These are phyloP conservation scores for Porodaedalea pini DNA, from an alignment of 1,284 basidiomycete genomes.

Conservation along the genomic window DNA sequence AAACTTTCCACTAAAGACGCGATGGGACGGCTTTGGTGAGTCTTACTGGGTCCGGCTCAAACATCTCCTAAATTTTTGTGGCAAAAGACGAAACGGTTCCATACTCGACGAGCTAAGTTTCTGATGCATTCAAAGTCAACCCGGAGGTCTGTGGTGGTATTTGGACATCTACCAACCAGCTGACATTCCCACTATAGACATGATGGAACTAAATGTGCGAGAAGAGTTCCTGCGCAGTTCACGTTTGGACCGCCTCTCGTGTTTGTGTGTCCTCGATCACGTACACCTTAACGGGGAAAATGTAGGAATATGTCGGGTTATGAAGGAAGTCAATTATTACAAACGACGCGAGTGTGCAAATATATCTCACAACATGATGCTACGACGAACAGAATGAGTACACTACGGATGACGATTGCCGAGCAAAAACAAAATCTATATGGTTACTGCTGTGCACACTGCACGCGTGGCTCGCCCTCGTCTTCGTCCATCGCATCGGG, in stretches of 20 bases:
- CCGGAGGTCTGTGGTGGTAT: neutral
- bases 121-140: conserved; percentile 2
- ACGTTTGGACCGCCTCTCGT: too few species aligned
- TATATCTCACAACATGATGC: conserved; percentile 16
- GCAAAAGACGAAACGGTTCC: neutral
- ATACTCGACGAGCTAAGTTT: too few species aligned
- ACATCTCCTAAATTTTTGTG: too few species aligned
- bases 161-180: neutral
- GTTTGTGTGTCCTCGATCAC: too few species aligned
- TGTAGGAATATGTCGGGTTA: too few species aligned
- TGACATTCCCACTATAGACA: neutral
- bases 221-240: too few species aligned
- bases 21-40: conserved; percentile 38
- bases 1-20: conserved; percentile 37
- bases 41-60: too few species aligned
- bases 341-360: conserved; percentile 2
- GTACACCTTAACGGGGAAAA: too few species aligned
- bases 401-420: neutral
- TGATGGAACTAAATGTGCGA: neutral
- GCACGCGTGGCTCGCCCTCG: conserved; percentile 70
- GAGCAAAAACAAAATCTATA: neutral
- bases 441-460: conserved; percentile 77
- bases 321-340: too few species aligned
- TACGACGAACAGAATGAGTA: conserved; percentile 1
- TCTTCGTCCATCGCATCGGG: conserved; percentile 86